Conservation (phyloP, 768 basidiomycete genomes). For the Lactarius deliciosus region DNA sequence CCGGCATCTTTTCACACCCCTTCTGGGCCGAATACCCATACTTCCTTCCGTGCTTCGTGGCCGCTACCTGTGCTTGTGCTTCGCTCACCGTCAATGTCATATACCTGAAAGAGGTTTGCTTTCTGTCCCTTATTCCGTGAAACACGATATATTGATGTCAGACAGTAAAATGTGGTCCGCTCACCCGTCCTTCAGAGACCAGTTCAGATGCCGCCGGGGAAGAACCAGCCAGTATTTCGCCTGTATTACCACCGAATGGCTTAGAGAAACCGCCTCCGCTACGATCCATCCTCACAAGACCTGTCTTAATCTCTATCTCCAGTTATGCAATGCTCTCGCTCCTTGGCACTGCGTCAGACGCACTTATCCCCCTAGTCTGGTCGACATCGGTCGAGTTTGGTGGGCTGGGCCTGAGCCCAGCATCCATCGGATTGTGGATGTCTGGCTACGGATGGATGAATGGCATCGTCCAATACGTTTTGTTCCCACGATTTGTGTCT, state of each 20-base stretch:
- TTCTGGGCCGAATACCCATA: slow-evolving; percentile 32
- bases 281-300: slow-evolving; percentile 26
- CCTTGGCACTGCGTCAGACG: slow-evolving; percentile 41
- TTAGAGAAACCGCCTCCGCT: slow-evolving; percentile 34
- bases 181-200: neutral
- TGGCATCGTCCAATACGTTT: slow-evolving; percentile 41
- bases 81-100: neutral
- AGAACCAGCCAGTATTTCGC: neutral
- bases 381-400: slow-evolving; percentile 33
- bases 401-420: slow-evolving; percentile 38
- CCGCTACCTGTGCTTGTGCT: neutral
- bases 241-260: neutral
- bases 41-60: slow-evolving; percentile 29
- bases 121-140: neutral
- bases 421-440: slow-evolving; percentile 41
- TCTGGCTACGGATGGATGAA: slow-evolving; percentile 39
- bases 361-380: slow-evolving; percentile 48
- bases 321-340: slow-evolving; percentile 47
- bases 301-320: slow-evolving; percentile 42
- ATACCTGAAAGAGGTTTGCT: slow-evolving; percentile 10
- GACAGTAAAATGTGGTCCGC: neutral
- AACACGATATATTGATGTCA: neutral
- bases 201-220: neutral
- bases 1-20: slow-evolving; percentile 17
- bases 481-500: slow-evolving; percentile 39